A percentile compares a stretch with the other conserved stretches of the same genome.
These are phyloP conservation scores for Kwoniella sp. DNA, from an alignment of 768 basidiomycete genomes.

Conservation along the genomic window DNA sequence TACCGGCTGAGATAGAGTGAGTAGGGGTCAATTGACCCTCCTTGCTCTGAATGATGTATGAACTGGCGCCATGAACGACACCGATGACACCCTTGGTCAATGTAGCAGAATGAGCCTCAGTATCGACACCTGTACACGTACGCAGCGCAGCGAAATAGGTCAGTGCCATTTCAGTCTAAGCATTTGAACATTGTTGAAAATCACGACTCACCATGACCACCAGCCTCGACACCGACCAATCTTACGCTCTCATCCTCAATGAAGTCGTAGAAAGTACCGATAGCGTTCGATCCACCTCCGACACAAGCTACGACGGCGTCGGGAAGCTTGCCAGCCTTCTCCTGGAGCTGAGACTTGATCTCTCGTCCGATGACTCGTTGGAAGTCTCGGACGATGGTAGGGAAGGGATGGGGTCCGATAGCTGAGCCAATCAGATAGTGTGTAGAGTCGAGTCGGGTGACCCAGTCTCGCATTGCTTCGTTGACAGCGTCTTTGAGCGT, in stretches of 20 bases:
- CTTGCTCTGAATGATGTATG: slow-evolving; percentile 86
- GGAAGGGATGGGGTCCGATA: slow-evolving; percentile 98
- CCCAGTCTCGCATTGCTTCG: slow-evolving; percentile 98
- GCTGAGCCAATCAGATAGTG: slow-evolving; percentile 97
- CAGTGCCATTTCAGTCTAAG: no score
- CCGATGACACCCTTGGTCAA: slow-evolving; percentile 87
- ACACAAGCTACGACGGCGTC: slow-evolving; percentile 96
- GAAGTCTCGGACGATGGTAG: slow-evolving; percentile 97
- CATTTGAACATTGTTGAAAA: no score
- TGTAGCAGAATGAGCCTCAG: slow-evolving; percentile 87
- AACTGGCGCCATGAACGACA: slow-evolving; percentile 88
- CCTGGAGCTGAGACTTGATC: slow-evolving; percentile 82
- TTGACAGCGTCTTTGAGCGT: slow-evolving; percentile 98
- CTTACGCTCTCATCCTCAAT: slow-evolving; percentile 82
- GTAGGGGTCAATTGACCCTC: slow-evolving; percentile 95
- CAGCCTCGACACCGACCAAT: slow-evolving; percentile 93
- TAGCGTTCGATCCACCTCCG: slow-evolving; percentile 95
- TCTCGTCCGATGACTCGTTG: slow-evolving; percentile 92
- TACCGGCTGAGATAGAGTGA: slow-evolving; percentile 80
- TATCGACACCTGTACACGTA: slow-evolving; percentile 81
- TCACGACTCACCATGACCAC: slow-evolving; percentile 87
- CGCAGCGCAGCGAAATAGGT: no score
- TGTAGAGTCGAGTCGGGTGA: slow-evolving; percentile 87
- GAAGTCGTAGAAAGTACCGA: slow-evolving; percentile 97
- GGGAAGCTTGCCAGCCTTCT: slow-evolving; percentile 77